Evolutionary conservation across 306 rosid species (phyloP).

Genomic region (Purshia tridentata): DNA sequence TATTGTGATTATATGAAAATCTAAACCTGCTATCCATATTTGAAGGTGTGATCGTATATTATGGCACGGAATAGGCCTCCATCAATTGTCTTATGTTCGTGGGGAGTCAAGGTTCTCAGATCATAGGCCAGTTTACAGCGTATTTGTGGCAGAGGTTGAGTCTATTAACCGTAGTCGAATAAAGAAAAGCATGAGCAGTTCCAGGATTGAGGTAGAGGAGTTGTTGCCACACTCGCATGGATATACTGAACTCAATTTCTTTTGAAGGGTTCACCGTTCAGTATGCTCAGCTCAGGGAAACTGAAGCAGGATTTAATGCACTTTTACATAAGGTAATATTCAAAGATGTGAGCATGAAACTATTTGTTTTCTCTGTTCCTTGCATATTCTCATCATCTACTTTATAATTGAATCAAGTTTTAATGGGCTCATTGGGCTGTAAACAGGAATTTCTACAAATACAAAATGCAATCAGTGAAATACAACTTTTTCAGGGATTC

Average conservation of each 20-base stretch:
- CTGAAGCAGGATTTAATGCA: constrained; percentile 26
- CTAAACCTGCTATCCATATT: constrained; percentile 21
- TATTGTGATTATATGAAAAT: constrained; percentile 2
- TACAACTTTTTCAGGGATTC: constrained; percentile 2
- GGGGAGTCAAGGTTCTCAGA: constrained; percentile 97
- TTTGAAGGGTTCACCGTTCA: constrained; percentile 37
- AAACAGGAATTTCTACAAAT: constrained; percentile 20
- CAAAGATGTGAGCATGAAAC: not conserved
- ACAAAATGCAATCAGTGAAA: constrained; percentile 9
- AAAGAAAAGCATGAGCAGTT: constrained; percentile 78
- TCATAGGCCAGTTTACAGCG: constrained; percentile 88
- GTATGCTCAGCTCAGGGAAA: constrained; percentile 26
- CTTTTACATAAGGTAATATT: constrained; percentile 17
- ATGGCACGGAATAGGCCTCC: constrained; percentile 90
- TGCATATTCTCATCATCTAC: not conserved
- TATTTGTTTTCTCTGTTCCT: constrained; percentile 13
- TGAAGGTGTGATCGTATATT: constrained; percentile 97
- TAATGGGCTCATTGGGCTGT: not conserved
- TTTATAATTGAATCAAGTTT: not conserved
- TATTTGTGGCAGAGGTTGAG: constrained; percentile 81
- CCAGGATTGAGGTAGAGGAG: constrained; percentile 92
- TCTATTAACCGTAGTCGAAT: constrained; percentile 64
- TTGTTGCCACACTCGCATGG: constrained; percentile 62
- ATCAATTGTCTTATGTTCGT: constrained; percentile 82
- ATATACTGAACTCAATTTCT: constrained; percentile 53